These are phyloP conservation scores for Dictyostelium firmibasis DNA, from an alignment of 78 protist species.

Conservation along the genomic window DNA sequence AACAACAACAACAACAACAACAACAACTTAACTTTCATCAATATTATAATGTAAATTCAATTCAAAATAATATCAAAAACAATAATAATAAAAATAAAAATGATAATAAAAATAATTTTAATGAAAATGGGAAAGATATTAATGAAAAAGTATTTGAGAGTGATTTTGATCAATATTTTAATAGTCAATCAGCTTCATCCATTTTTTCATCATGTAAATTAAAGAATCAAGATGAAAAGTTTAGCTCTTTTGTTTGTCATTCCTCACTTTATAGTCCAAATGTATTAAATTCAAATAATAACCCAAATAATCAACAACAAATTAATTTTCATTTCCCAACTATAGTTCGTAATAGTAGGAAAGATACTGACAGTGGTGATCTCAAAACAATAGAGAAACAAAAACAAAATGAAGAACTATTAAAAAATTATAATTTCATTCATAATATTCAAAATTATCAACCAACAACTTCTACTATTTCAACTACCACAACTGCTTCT, in stretches of 20 bases:
- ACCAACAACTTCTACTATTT: not conserved
- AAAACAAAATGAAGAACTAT: not conserved
- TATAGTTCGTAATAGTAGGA: not conserved
- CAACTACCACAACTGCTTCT: not conserved
- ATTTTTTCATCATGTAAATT: conserved; percentile 12
- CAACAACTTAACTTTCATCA: not conserved
- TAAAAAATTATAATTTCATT: not conserved
- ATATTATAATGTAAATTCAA: not conserved
- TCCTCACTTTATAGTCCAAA: not conserved
- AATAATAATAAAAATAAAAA: not conserved
- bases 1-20: too few relatives aligned
- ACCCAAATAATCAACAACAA: conserved; percentile 10
- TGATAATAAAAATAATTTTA: not conserved
- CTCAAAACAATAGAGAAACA: not conserved
- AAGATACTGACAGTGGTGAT: too few relatives aligned
- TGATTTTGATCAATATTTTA: not conserved
- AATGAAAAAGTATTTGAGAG: not conserved
- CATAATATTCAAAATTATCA: conserved; percentile 31
- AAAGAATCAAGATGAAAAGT: conserved; percentile 27
- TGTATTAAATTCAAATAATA: not conserved
- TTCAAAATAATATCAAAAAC: not conserved
- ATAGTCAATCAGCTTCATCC: not conserved
- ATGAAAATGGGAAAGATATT: not conserved
- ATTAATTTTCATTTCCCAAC: not conserved
- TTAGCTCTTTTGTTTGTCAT: conserved; percentile 16